Base-by-base conservation (phyloP, 371 early-diverging fungal species). In the Apophysomyces variabilis region DNA sequence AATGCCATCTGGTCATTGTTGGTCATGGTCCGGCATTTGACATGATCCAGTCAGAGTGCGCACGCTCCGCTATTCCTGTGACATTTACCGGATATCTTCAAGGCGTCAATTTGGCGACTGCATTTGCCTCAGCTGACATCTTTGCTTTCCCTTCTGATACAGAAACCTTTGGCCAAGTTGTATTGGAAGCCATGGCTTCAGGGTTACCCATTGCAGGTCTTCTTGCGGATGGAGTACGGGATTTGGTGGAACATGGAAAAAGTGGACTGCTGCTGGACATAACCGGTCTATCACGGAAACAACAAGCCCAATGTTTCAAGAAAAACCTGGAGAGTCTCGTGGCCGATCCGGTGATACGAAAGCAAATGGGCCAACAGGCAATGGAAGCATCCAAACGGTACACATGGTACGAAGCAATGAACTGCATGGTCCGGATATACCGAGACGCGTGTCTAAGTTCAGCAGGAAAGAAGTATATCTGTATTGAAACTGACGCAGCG, bases 161-260 rank as follows among this genome's bases (percentile, higher is more conserved):
- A 6, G 84, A 83, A 37, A 83, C 84, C n/a, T 83, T 80, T 76
- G 84, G 84, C 9, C 84, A 83, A 39, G 81, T 83, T 4, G 79
- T 83, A 0, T 57, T 83, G 59, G 81, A 83, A 36, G 69, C 79
- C 11, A 80, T 83, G 80, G 76, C 81, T n/a, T 83, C 84, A 3
- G 76, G 76, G 32, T 57, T 83, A 26, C 78, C 84, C 5, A 79
- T 83, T 35, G 68, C 71, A 1, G 84, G 79, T 0, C 65, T 83
- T n/a, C 43, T 67, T 7, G 80, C 84, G 7, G 79, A 83, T 67
- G 81, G 84, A 1, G 79, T 83, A 1, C 61, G 70, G 16, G 80
- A 83, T 71, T 18, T 80, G 5, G 81, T 83, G 11, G 60, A 66
- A 13, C 70, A 83, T 63, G 64, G 66, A 7, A 38, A 60, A 12